Conservation (phyloP, 148 eudicot genomes). For the Chenopodium quinoa region DNA sequence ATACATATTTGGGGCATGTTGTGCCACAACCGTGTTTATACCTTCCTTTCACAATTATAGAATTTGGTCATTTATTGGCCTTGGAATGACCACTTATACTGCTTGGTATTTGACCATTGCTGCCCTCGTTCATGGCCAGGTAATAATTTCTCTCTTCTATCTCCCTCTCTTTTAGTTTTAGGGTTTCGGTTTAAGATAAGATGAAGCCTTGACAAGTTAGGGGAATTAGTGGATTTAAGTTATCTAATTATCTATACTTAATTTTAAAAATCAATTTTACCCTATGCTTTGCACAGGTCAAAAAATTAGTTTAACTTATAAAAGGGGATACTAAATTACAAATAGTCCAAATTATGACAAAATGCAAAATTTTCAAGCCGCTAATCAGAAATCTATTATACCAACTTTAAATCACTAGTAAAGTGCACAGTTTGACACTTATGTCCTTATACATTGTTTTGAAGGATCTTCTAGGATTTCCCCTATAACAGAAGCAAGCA, state of each 20-base stretch:
- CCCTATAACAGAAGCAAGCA: neutral
- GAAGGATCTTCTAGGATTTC: neutral
- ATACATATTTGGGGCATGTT: constrained; percentile 76
- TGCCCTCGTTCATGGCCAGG: constrained; percentile 65
- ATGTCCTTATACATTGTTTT: neutral
- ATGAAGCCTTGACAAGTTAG: too few species aligned
- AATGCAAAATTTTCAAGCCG: neutral
- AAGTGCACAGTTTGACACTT: neutral
- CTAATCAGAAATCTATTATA: neutral
- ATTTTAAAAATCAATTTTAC: too few species aligned
- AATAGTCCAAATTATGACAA: neutral
- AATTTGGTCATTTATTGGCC: constrained; percentile 70
- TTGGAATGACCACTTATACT: constrained; percentile 76
- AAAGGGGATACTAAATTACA: neutral
- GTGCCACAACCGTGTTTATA: constrained; percentile 65
- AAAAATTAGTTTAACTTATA: too few species aligned
- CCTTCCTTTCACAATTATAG: constrained; percentile 76
- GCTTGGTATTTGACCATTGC: constrained; percentile 78
- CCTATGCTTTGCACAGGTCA: too few species aligned
- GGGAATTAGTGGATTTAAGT: too few species aligned
- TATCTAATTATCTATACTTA: too few species aligned
- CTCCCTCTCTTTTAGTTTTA: neutral
- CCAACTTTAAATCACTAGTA: neutral
- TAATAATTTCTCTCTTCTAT: constrained; percentile 1
- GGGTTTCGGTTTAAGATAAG: neutral